Evolutionary conservation across 257 asterid species (phyloP), one percentile per base, ranked within the genome.

Genomic region (Lithospermum erythrorhizon): DNA sequence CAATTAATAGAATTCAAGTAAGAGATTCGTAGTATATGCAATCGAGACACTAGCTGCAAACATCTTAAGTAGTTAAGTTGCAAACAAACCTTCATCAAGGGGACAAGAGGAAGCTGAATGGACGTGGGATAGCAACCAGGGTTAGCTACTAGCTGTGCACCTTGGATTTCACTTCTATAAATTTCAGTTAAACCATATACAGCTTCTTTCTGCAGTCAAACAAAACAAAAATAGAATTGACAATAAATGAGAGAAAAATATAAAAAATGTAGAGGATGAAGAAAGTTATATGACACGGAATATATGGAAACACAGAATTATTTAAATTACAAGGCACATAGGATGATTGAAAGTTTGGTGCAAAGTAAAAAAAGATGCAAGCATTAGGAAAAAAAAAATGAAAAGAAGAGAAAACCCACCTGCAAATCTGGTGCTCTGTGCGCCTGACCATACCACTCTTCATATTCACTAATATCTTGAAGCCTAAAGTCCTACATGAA

Each of bases 61-160:
- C 29, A 16, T 22, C 48, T 6, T 16, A 47, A 56, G 47, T 48
- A 55, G 27, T 64, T 55, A 35, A 61, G 30, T 41, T 65, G 65
- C 22, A 29, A 65, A 22, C 75, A 18, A 70, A 86, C 98, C 94
- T 85, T 83, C 55, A 90, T 70, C 84, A 87, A 82, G 21, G 98
- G 98, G 53, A 87, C 55, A 70, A 85, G 94, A 45, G 98, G 98
- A 72, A 87, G 83, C 77, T 90, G 98, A 73, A 87, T 58, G 66
- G 98, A 79, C 45, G 98, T 87, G 14, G 98, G 98, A 68, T 90
- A 90, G 61, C 98, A 90, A 60, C 98, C 98, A 65, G 98, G 98
- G 78, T 90, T 90, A 47, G 98, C 98, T 67, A 90, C 84, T 61
- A 90, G 72, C 55, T 88, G 94, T 10, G 96, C 96, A 74, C 61